Conservation (phyloP, 2,329 filamentous ascomycete species). For the Claviceps sp. region DNA sequence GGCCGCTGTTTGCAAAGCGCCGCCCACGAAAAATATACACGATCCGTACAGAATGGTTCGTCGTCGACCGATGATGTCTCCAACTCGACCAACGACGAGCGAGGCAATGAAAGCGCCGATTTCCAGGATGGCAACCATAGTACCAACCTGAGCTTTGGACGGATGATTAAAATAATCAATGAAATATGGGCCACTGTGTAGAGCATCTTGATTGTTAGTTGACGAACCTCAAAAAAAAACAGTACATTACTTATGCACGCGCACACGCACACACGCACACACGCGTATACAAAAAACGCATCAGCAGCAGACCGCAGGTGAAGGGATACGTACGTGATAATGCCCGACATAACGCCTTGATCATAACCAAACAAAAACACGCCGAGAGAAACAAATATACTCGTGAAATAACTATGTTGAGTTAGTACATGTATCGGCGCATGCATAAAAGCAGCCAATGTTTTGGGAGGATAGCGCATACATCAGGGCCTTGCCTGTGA, state of each 20-base stretch:
- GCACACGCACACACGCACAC: background rate
- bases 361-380: slow-evolving; percentile 87
- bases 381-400: slow-evolving; percentile 74
- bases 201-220: background rate
- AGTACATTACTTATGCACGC: background rate
- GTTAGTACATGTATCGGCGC: background rate
- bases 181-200: slow-evolving; percentile 70
- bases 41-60: slow-evolving; percentile 90
- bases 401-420: slow-evolving; percentile 70
- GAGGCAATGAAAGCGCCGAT: slow-evolving; percentile 87
- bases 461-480: slow-evolving; percentile 27
- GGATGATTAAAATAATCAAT: slow-evolving; percentile 88
- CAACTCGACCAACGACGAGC: slow-evolving; percentile 70
- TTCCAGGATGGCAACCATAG: slow-evolving; percentile 95
- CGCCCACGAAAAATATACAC: slow-evolving; percentile 72
- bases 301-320: background rate
- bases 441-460: background rate
- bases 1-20: slow-evolving; percentile 71
- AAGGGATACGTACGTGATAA: slow-evolving; percentile 42
- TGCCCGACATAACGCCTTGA: slow-evolving; percentile 75
- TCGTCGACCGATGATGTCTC: slow-evolving; percentile 80
- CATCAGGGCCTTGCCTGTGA: slow-evolving; percentile 92
- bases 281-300: background rate
- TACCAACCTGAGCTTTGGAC: slow-evolving; percentile 74
- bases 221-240: too few relatives aligned